These are phyloP conservation scores for Luffa aegyptiaca DNA, from an alignment of 306 rosid genomes.

Conservation along the genomic window DNA sequence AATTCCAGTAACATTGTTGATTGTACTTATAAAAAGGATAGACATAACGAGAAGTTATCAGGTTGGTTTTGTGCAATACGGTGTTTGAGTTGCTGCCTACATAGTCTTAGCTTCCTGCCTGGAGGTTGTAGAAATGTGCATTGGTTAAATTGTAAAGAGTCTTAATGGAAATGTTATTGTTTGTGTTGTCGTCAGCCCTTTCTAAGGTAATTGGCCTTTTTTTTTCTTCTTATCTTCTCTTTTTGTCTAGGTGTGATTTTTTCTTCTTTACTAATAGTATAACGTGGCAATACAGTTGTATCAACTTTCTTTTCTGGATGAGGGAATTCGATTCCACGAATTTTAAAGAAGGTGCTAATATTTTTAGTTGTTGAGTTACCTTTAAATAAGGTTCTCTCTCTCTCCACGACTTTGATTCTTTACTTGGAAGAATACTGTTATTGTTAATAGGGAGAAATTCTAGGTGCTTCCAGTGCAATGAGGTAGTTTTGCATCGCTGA, in stretches of 20 bases:
- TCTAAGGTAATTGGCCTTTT: neutral
- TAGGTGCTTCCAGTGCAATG: too few relatives aligned
- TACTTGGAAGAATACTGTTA: too few relatives aligned
- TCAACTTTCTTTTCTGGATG: neutral
- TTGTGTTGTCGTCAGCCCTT: neutral
- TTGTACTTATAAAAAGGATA: slow-evolving; percentile 22
- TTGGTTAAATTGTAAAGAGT: slow-evolving; percentile 10
- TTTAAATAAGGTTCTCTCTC: too few relatives aligned
- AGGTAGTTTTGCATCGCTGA: too few relatives aligned
- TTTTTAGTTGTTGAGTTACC: neutral
- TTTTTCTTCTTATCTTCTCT: too few relatives aligned
- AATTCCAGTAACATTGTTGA: slow-evolving; percentile 34
- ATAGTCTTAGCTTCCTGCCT: slow-evolving; percentile 5
- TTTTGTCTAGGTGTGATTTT: neutral
- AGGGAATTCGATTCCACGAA: neutral
- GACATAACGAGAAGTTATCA: slow-evolving; percentile 3
- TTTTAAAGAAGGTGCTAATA: neutral
- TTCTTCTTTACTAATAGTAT: neutral
- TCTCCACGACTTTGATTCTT: too few relatives aligned
- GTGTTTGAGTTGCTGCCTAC: slow-evolving; percentile 1
- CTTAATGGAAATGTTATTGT: slow-evolving; percentile 13
- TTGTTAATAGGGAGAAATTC: too few relatives aligned
- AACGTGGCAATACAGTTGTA: neutral
- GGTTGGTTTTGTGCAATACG: neutral
- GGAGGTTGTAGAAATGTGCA: slow-evolving; percentile 23